Base-by-base conservation (phyloP, 306 rosid species). In the Citrullus mucosospermus region DNA sequence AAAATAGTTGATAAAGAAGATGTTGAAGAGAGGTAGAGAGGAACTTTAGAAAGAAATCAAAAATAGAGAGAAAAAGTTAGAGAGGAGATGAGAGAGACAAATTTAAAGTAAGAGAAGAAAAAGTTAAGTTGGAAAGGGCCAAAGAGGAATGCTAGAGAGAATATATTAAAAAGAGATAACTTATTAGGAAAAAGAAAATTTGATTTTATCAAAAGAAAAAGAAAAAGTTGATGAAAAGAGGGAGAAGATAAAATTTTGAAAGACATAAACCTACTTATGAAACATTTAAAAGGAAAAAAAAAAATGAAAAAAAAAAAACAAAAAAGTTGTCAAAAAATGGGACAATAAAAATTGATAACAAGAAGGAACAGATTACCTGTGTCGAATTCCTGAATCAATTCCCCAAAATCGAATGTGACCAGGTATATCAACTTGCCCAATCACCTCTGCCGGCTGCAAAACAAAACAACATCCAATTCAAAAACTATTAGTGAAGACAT, bases 361-460 rank as follows among this genome's bases (percentile, higher is more conserved):
- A 25, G 4, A 50, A 6, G 57, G 32, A 61, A 15, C 28, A 16
- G 43, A 41, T 48, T 57, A 92, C 99, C 99, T 92, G 87, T 95
- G 98, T 83, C 93, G 85, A 81, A 95, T 95, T 85, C 99, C 98
- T 48, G 99, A 95, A 91, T 95, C 99, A 65, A 95, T 86, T 84
- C 99, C 99, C 99, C 99, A 95, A 41, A 95, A 84, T 15, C 96
- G 87, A 69, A 95, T 88, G 69, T 95, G 98, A 77, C n/a, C 77
- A 17, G 97, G 98, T 83, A 95, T 92, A 82, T 95, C 98, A 25
- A 92, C 99, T 55, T 92, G 97, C 50, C 99, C 99, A 78, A 95
- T 84, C 71, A 95, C 96, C 88, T 95, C 99, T n/a, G 99, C 99
- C 54, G 99, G 99, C 99, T 95, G 93, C 89, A 72, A 48, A 63